Conservation (phyloP, 73 alveolate genomes). For the Paramecium caudatum region DNA sequence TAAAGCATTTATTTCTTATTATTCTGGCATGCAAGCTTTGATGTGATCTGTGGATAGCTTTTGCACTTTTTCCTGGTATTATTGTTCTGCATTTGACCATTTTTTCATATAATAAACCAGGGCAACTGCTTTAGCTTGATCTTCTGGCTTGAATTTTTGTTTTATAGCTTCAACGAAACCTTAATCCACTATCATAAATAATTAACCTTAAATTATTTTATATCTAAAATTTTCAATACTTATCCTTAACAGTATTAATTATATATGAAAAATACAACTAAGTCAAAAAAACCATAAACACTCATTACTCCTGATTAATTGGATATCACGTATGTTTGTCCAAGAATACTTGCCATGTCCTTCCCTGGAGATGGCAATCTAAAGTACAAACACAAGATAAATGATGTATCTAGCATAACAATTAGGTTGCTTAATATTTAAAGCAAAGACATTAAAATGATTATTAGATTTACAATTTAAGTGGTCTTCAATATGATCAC, state of each 20-base stretch:
- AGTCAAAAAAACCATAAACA: not conserved
- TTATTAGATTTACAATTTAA: conserved; percentile 64
- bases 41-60: not conserved
- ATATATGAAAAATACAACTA: too few relatives aligned
- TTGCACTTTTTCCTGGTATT: not conserved
- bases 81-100: conserved; percentile 25
- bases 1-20: not conserved
- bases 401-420: conserved; percentile 58
- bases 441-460: conserved; percentile 58
- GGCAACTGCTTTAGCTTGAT: conserved; percentile 36
- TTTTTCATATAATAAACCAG: conserved; percentile 10
- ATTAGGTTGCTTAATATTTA: conserved; percentile 59
- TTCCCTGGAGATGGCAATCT: conserved; percentile 92
- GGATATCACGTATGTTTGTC: conserved; percentile 94
- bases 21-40: not conserved
- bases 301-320: conserved; percentile 28
- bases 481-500: conserved; percentile 53
- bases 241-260: too few relatives aligned
- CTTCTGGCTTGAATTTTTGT: conserved; percentile 12
- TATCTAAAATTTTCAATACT: too few relatives aligned
- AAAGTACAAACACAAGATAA: conserved; percentile 66
- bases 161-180: conserved; percentile 48
- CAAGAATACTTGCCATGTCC: conserved; percentile 94
- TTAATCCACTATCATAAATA: conserved; percentile 35
- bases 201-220: conserved; percentile 36